Percentiles rank a stretch among this genome's conserved stretches.
Conservation (phyloP, 192 early-diverging fungal genomes). For the Thoreauomyces humboldtii region DNA sequence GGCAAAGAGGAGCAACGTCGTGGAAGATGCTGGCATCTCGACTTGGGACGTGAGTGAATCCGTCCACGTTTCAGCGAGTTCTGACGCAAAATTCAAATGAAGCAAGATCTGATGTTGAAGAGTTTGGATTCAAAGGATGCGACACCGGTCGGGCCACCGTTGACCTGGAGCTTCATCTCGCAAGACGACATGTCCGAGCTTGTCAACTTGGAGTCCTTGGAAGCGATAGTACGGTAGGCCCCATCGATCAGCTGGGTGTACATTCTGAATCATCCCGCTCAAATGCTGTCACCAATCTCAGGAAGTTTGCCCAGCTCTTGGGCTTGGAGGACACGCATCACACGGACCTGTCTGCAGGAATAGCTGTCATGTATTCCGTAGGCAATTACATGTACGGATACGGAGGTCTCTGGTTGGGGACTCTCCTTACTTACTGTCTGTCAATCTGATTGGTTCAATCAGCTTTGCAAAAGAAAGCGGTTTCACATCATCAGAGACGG, state of each 20-base stretch:
- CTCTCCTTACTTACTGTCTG: no score
- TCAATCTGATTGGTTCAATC: no score
- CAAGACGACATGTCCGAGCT: constrained; percentile 8
- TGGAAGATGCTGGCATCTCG: neutral
- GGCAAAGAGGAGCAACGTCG: neutral
- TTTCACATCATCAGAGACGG: constrained; percentile 20
- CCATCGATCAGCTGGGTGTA: neutral
- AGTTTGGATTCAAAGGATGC: constrained; percentile 1
- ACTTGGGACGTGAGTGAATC: neutral
- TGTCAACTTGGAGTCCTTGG: neutral
- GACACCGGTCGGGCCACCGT: neutral
- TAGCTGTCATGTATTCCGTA: constrained; percentile 9
- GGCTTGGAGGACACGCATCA: neutral
- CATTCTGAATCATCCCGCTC: neutral
- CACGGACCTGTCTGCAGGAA: constrained; percentile 11
- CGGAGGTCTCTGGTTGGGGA: no score
- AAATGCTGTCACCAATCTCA: no score
- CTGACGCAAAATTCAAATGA: neutral
- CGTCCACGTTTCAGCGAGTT: neutral
- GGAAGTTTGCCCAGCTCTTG: constrained; percentile 26
- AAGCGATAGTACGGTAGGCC: neutral
- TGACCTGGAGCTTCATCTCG: constrained; percentile 19
- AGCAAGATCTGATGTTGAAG: neutral
- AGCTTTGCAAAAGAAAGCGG: constrained; percentile 33
- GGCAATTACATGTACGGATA: constrained; percentile 19